Conservation (phyloP, 2,329 filamentous ascomycete genomes). For the Rutstroemia sp. region DNA sequence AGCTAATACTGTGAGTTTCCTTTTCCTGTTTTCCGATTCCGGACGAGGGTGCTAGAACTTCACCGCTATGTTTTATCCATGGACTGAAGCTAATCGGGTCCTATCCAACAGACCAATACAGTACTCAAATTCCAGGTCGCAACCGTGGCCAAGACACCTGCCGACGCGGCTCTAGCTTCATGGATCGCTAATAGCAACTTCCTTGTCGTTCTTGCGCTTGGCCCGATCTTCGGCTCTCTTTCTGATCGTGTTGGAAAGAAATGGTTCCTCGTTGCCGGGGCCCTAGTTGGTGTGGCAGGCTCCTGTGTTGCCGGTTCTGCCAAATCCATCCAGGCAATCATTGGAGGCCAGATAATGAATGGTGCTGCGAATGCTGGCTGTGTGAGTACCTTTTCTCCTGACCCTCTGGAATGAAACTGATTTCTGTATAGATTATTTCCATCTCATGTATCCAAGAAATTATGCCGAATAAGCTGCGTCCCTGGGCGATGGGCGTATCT, state of each 20-base stretch:
- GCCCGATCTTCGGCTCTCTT: conserved; percentile 15
- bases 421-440: conserved; percentile 8
- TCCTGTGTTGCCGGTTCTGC: conserved; percentile 13
- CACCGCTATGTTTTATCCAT: not conserved
- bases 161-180: conserved; percentile 12
- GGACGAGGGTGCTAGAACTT: not conserved
- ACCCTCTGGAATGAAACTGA: too few relatives aligned
- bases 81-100: not conserved
- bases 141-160: conserved; percentile 10
- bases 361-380: conserved; percentile 16
- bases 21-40: too few relatives aligned
- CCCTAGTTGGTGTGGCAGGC: conserved; percentile 12
- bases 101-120: conserved; percentile 11
- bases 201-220: conserved; percentile 13
- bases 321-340: conserved; percentile 8
- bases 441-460: conserved; percentile 19
- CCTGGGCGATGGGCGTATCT: conserved; percentile 15
- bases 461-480: conserved; percentile 15
- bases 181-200: conserved; percentile 18
- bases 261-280: conserved; percentile 16
- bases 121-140: conserved; percentile 16
- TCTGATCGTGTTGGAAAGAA: conserved; percentile 17
- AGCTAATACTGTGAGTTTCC: conserved; percentile 12
- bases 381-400: conserved; percentile 3
- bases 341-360: conserved; percentile 14